Evolutionary conservation across 2,329 filamentous ascomycete genomes (phyloP).

Genomic region (Neonectria sp.): DNA sequence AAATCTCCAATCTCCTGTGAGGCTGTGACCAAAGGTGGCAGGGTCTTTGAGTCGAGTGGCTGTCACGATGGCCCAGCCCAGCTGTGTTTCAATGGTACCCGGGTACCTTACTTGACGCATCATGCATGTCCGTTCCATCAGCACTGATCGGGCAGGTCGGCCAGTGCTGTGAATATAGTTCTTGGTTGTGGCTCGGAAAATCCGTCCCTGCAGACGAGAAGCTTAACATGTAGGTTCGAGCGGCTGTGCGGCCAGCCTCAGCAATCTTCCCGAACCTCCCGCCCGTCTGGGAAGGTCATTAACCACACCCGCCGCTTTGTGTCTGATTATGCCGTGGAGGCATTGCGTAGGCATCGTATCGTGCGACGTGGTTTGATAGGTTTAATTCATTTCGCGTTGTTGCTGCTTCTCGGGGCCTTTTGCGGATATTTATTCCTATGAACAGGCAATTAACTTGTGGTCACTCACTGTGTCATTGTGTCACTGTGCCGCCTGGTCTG

Average conservation of each 20-base stretch:
- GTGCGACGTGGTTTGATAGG: conserved; percentile 3
- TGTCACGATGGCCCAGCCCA: conserved; percentile 14
- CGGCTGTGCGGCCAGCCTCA: conserved; percentile 8
- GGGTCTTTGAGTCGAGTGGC: background rate
- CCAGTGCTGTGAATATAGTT: background rate
- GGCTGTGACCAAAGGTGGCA: background rate
- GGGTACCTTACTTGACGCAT: conserved; percentile 9
- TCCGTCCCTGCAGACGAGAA: background rate
- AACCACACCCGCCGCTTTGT: background rate
- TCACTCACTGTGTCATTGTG: background rate
- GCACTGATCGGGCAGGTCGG: conserved; percentile 4
- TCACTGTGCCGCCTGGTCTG: background rate
- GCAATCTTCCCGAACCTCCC: conserved; percentile 7
- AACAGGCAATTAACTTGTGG: conserved; percentile 14
- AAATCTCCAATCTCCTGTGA: conserved; percentile 21
- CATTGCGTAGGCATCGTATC: background rate
- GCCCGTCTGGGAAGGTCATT: conserved; percentile 21
- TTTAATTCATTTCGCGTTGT: too few relatives aligned
- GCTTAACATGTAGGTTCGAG: background rate
- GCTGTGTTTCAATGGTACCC: conserved; percentile 21
- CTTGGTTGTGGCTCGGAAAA: background rate
- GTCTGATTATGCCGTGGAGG: background rate
- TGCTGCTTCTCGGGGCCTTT: conserved; percentile 6
- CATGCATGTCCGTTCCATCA: background rate
- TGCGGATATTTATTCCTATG: background rate